Evolutionary conservation across 2,329 filamentous ascomycete genomes (phyloP), one percentile per base, ranked within the genome.

Genomic region (Colletotrichum euphorbiae): DNA sequence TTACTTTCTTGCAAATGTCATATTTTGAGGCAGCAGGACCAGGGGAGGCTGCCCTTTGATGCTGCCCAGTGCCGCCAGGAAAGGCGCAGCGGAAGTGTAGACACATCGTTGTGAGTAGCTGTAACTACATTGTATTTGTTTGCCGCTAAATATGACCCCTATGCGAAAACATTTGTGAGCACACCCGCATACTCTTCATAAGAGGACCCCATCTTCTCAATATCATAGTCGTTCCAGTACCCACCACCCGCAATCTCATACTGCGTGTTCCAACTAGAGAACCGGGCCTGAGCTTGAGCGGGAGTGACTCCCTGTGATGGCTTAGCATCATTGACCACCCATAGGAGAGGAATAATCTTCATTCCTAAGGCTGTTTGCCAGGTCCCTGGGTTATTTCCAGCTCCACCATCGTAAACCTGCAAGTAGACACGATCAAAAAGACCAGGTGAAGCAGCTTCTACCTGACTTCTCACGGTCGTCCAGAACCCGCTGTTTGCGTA

Each of bases 191-290:
- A 80, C 2, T 75, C 73, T 12, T 13, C 55, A 56, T 83, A 82
- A 2, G 78, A 80, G 40, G 77, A 71, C 6, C 71, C 72, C 77
- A 81, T 82, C 73, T 81, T 82, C 75, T 82, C 81, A 48, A 83
- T 81, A 67, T 83, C 81, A 63, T 77, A 82, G 67, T 83, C 81
- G 51, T 83, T 83, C 81, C 81, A 83, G 69, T 82, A 83, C 1
- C 81, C 81, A 0, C 79, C 81, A 0, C 77, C 81, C 2, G 73
- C 80, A 13, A 83, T 71, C 0, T 73, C 69, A 5, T 73, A 72
- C 40, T 67, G 64, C 38, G 69, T 38, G 19, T 74, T 73, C 81
- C 80, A 83, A 8, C 57, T 59, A 1, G 69, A 59, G 58, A 83
- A 82, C 70, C 73, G 77, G 1, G 72, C 69, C 70, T 70, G 61